Percentiles rank a stretch among this genome's conserved stretches.
Conservation (phyloP, 805 yeast species). For the Saccharomycopsis fibuligera region DNA sequence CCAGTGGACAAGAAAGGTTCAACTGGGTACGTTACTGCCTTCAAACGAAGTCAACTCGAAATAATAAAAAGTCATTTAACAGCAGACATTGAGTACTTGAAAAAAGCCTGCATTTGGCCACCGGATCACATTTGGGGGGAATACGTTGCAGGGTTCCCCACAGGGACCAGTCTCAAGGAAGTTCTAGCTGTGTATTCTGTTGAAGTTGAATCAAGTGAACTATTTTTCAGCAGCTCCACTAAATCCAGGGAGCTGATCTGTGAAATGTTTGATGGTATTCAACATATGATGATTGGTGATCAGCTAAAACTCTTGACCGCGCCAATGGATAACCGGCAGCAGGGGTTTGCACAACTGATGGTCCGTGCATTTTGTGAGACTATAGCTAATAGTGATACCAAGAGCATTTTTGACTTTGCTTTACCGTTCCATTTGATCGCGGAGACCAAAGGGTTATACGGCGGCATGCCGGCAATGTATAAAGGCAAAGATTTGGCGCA, state of each 20-base stretch:
- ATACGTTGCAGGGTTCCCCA: constrained; percentile 56
- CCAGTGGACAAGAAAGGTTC: neutral
- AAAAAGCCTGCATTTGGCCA: constrained; percentile 74
- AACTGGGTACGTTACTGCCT: constrained; percentile 15
- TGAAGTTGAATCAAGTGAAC: constrained; percentile 29
- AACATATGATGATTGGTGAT: constrained; percentile 46
- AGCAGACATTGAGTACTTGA: constrained; percentile 44
- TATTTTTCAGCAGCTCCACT: constrained; percentile 35
- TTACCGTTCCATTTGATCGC: constrained; percentile 26
- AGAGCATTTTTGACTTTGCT: constrained; percentile 17
- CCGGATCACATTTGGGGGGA: constrained; percentile 62
- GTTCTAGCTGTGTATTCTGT: constrained; percentile 44
- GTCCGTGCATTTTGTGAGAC: constrained; percentile 44
- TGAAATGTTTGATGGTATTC: constrained; percentile 37
- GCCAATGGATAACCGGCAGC: constrained; percentile 36
- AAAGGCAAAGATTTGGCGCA: neutral
- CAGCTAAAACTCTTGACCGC: constrained; percentile 53
- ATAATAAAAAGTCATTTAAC: constrained; percentile 43
- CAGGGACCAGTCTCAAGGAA: constrained; percentile 38
- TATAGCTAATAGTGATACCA: constrained; percentile 34
- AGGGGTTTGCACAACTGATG: constrained; percentile 14
- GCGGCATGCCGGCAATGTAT: too few species aligned
- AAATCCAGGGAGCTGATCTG: constrained; percentile 36
- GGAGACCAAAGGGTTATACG: neutral
- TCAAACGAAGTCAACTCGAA: constrained; percentile 10